phyloP scores from a whole-genome alignment of 495 filamentous ascomycete species.

The Bacidia gigantensis region DNA sequence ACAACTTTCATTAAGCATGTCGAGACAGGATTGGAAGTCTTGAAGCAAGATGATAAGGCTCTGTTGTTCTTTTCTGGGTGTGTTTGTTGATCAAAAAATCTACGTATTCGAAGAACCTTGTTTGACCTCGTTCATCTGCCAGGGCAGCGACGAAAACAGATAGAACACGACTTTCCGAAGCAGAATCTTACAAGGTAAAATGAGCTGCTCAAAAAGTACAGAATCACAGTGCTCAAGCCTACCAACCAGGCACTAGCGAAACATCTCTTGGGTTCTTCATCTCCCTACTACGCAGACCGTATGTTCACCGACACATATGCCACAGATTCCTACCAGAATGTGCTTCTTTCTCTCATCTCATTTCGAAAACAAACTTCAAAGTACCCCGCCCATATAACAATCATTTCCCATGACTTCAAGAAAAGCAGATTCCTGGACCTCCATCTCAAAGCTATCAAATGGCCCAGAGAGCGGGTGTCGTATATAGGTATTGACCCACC shows the following conservation, averaged over 20 bases:
- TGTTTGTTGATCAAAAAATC: constrained; percentile 10
- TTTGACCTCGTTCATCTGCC: background rate
- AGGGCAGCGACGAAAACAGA: constrained; percentile 49
- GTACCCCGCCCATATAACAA: constrained; percentile 40
- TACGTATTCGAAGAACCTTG: background rate
- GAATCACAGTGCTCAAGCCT: background rate
- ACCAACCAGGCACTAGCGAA: constrained; percentile 30
- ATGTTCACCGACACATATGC: constrained; percentile 49
- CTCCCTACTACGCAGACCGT: constrained; percentile 2
- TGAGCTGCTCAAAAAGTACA: background rate
- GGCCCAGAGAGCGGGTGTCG: constrained; percentile 26
- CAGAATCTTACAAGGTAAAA: constrained; percentile 46
- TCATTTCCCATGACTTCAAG: constrained; percentile 71
- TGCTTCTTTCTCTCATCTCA: constrained; percentile 51
- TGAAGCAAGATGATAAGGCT: constrained; percentile 25
- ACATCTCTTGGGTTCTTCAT: background rate
- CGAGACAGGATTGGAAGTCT: constrained; percentile 41
- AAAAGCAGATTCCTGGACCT: constrained; percentile 47
- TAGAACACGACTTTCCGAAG: constrained; percentile 44
- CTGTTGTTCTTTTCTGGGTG: constrained; percentile 61
- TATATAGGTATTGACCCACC: constrained; percentile 63
- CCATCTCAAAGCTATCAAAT: constrained; percentile 56
- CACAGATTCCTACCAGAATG: constrained; percentile 68
- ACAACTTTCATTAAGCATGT: constrained; percentile 60
- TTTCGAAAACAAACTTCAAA: constrained; percentile 33